phyloP scores from a whole-genome alignment of 257 asterid genomes.

The Nicotiana tabacum region DNA sequence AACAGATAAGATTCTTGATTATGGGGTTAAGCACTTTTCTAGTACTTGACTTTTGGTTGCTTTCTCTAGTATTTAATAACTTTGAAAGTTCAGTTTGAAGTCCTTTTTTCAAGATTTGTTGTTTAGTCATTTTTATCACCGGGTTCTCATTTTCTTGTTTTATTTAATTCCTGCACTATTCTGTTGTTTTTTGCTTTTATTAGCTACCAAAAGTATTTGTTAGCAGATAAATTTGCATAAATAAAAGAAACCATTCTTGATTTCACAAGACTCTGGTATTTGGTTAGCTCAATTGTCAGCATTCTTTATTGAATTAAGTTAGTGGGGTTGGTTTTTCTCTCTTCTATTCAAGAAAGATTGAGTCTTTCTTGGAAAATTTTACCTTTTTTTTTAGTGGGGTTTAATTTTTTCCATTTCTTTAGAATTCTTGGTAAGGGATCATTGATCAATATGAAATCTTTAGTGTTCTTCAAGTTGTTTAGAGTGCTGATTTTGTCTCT shows the following conservation, averaged over 20 bases:
- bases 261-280: slow-evolving; percentile 28
- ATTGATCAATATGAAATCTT: slow-evolving; percentile 26
- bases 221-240: neutral
- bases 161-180: neutral
- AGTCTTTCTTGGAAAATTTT: neutral
- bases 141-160: neutral
- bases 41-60: neutral
- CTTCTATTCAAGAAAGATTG: neutral
- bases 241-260: slow-evolving; percentile 30
- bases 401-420: neutral
- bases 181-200: neutral
- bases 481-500: slow-evolving; percentile 8
- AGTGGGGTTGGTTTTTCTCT: slow-evolving; percentile 10
- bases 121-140: neutral
- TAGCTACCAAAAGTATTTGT: neutral
- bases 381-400: neutral
- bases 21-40: neutral
- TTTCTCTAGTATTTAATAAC: neutral
- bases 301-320: slow-evolving; percentile 15
- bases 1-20: neutral
- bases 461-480: slow-evolving; percentile 10
- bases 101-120: neutral
- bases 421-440: neutral
- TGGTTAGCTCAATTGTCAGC: slow-evolving; percentile 11
- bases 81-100: neutral